phyloP scores from a whole-genome alignment of 164 flowering plant species.

The Stephania yunnanensis region DNA sequence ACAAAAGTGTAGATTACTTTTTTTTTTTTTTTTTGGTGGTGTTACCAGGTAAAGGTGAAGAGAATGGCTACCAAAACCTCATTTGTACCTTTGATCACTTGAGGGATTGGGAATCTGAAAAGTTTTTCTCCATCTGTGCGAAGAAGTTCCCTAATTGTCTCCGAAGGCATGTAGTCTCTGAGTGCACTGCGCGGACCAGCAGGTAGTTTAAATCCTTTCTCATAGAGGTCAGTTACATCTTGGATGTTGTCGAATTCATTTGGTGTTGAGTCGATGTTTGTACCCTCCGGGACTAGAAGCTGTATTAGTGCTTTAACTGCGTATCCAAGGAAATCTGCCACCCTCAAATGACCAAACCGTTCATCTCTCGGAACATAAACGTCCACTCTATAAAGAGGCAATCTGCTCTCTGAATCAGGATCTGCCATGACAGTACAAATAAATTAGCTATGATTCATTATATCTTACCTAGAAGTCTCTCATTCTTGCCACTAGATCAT shows the following conservation, averaged over 20 bases:
- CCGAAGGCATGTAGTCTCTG: conserved; percentile 52
- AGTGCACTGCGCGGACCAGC: conserved; percentile 21
- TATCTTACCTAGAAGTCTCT: background rate
- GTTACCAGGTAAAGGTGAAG: background rate
- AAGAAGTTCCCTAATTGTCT: conserved; percentile 62
- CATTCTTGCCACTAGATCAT: background rate
- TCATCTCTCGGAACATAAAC: conserved; percentile 92
- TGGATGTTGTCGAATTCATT: conserved; percentile 74
- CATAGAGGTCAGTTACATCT: conserved; percentile 60
- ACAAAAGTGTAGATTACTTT: background rate
- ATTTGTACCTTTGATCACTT: conserved; percentile 43
- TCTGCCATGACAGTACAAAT: conserved; percentile 33
- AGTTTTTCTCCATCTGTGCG: conserved; percentile 60
- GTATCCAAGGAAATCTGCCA: conserved; percentile 79
- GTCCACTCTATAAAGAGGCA: conserved; percentile 57
- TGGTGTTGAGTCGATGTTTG: conserved; percentile 46
- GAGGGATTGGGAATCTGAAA: conserved; percentile 70
- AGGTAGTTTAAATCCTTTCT: conserved; percentile 55
- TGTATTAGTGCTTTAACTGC: conserved; percentile 66
- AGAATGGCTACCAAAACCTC: background rate
- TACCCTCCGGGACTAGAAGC: conserved; percentile 49
- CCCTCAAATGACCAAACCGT: conserved; percentile 60
- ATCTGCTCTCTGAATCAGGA: conserved; percentile 54
- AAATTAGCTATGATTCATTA: background rate
- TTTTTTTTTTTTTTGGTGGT: background rate